Evolutionary conservation across 257 asterid species (phyloP), one percentile per base, ranked within the genome.

Genomic region (Gentiana dahurica): DNA sequence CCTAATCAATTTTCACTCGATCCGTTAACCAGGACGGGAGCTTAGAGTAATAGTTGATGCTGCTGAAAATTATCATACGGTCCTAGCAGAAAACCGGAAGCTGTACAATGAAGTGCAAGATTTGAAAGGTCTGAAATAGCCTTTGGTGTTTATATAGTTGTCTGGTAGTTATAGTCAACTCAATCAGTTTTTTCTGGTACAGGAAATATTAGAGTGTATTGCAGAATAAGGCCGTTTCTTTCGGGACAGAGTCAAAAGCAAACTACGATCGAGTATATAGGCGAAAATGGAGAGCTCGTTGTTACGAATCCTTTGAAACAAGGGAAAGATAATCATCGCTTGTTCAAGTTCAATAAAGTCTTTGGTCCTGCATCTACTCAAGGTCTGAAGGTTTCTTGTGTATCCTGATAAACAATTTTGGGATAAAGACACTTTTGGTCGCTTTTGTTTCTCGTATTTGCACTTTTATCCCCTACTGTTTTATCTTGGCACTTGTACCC

Each of bases 71-170:
- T 85, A 83, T 70, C 93, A 87, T 61, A 71, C 77, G 8, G 84
- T 91, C 65, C 86, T 87, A 64, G 87, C 81, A 46, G 96, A 91
- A 76, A 91, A 91, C 61, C 80, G 96, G 53, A 91, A 78, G 72
- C 66, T 91, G 65, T 91, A 87, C 77, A 91, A 91, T 37, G 95
- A 91, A 76, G 96, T 91, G 64, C 98, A 91, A 77, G 98, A 91
- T 77, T 79, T 91, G 75, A 91, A 91, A 91, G 98, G 97, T 89
- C 62, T 53, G 68, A 74, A 37, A 43, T 51, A 59, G 58, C 56
- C 49, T 41, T 55, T 8, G 50, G 43, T 32, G 53, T 12, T 34
- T 33, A 62, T 15, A n/a, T 60, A 58, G 60, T 56, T 55, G 58
- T 38, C 47, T 33, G 44, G 63, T 49, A 64, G 73, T 39, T 41